Evolutionary conservation across 768 basidiomycete species (phyloP).

Genomic region (Kwoniella mangroviensis): DNA sequence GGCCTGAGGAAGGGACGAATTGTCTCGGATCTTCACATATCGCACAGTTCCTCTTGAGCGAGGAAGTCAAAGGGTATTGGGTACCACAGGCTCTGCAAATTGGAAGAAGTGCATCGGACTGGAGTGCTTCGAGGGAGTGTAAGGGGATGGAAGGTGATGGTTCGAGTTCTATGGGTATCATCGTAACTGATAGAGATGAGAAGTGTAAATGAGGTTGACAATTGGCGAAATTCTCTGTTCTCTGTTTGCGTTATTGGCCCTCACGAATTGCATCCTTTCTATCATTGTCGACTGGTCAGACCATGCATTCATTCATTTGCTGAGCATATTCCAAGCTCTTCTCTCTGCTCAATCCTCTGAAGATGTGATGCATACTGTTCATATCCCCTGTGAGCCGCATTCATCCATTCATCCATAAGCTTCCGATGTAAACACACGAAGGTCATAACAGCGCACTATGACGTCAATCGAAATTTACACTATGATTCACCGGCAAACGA

Average conservation of each 20-base stretch:
- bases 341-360: too few relatives aligned
- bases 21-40: conserved; percentile 53
- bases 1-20: conserved; percentile 47
- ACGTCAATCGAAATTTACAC: conserved; percentile 6
- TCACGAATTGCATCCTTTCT: too few relatives aligned
- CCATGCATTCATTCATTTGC: too few relatives aligned
- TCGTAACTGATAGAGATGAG: neutral
- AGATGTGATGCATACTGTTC: too few relatives aligned
- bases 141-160: conserved; percentile 28
- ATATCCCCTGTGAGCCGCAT: neutral
- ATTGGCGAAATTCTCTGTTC: too few relatives aligned
- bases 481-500: neutral
- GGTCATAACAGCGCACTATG: conserved; percentile 1
- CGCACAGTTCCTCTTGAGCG: conserved; percentile 9
- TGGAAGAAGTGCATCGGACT: conserved; percentile 44
- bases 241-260: too few relatives aligned
- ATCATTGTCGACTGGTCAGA: too few relatives aligned
- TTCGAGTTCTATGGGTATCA: conserved; percentile 13
- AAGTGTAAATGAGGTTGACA: neutral
- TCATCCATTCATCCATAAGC: too few relatives aligned
- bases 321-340: too few relatives aligned
- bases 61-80: conserved; percentile 36
- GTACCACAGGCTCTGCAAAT: conserved; percentile 55
- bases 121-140: conserved; percentile 35
- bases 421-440: too few relatives aligned